Base-by-base conservation (phyloP, 345 rosid genomes). In the Citrus cavaleriei region DNA sequence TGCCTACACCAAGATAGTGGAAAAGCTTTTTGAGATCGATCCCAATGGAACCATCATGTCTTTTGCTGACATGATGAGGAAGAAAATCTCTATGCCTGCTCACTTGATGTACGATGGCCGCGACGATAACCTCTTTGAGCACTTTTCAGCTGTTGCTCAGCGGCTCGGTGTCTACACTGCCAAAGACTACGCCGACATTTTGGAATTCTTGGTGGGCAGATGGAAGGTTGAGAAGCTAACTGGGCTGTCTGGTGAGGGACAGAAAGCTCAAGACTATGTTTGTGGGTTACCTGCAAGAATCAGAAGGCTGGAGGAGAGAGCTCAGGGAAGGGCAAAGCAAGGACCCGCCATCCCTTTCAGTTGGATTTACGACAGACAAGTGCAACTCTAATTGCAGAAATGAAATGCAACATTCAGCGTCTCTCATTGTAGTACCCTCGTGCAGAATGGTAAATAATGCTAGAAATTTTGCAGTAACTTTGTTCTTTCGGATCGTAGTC, bases 31-130 rank as follows among this genome's bases (percentile, higher is more conserved):
- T 16, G 98, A 95, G 86, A 84, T 95, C 6, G 98, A 95, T 81
- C 97, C 98, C 22, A 87, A 94, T 51, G 97, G 93, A 54, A 85
- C 95, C 1, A 89, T 95, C 67, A 5, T 81, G 75, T 90, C 95
- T 22, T 88, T 95, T 76, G 91, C 99, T 22, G 96, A 93, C 85
- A 93, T 95, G 98, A 93, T 95, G 99, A 90, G 88, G 85, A 93
- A 96, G 91, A 96, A 91, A 80, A 91, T 96, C 76, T 83, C 98
- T 0, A 96, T 96, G 99, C 99, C 99, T 0, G 98, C 98, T 35
- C 98, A 95, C 82, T 75, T 95, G 87, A 93, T 95, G 98, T 91
- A 88, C 2, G 98, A 95, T 59, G 97, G 98, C 8, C 83, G 79
- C 0, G 90, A 93, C 1, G 88, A 92, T 61, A 84, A 88, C 67